Conservation (phyloP, 805 yeast species). For the Nakazawaea wyomingensis region DNA sequence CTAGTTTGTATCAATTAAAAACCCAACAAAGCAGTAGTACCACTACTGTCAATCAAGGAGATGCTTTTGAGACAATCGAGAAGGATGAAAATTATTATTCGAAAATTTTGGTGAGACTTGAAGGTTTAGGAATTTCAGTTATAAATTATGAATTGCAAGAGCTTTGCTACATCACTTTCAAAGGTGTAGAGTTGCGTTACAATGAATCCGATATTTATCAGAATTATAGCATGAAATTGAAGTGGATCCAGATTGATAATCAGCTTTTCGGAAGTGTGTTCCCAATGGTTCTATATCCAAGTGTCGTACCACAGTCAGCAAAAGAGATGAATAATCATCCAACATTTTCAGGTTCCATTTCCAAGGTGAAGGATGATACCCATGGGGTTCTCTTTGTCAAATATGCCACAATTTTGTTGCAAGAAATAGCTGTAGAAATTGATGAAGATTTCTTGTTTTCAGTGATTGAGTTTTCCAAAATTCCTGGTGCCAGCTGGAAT, state of each 20-base stretch:
- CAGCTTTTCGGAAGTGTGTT: constrained; percentile 83
- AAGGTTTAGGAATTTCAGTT: constrained; percentile 85
- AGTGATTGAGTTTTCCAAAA: constrained; percentile 68
- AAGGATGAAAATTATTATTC: constrained; percentile 49
- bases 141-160: constrained; percentile 71
- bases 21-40: constrained; percentile 24
- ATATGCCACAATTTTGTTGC: constrained; percentile 83
- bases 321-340: constrained; percentile 88
- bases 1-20: constrained; percentile 64
- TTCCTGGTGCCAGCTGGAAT: constrained; percentile 82
- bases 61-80: constrained; percentile 51
- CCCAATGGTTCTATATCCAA: constrained; percentile 87
- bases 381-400: constrained; percentile 90
- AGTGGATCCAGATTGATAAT: constrained; percentile 95
- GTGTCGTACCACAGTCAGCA: constrained; percentile 78
- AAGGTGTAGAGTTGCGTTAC: constrained; percentile 77
- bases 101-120: constrained; percentile 57
- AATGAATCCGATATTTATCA: constrained; percentile 83
- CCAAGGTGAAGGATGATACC: constrained; percentile 79
- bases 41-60: constrained; percentile 31
- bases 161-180: constrained; percentile 72
- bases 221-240: constrained; percentile 70
- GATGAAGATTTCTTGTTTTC: constrained; percentile 92
- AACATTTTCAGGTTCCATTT: constrained; percentile 77
- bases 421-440: constrained; percentile 86